These are phyloP conservation scores for Mortierella sp. DNA, from an alignment of 371 early-diverging fungal species.

Conservation along the genomic window DNA sequence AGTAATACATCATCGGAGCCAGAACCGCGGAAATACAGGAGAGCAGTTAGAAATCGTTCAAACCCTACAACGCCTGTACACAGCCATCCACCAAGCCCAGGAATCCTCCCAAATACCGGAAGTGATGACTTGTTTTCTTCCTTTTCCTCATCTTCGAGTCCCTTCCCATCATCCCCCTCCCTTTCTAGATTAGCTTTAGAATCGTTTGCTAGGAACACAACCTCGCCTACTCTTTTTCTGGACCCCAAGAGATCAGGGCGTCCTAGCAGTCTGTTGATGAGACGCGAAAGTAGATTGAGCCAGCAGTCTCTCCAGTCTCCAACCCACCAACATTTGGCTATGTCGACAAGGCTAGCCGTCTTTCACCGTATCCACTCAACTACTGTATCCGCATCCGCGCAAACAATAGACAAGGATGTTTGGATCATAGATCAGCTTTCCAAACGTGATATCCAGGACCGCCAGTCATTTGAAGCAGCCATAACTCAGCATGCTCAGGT, in stretches of 20 bases:
- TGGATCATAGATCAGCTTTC: conserved; percentile 36
- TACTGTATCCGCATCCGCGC: conserved; percentile 23
- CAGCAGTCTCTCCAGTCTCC: conserved; percentile 16
- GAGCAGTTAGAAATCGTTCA: conserved; percentile 40
- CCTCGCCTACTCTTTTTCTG: conserved; percentile 20
- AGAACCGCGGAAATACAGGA: conserved; percentile 44
- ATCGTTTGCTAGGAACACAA: conserved; percentile 19
- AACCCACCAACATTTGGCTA: conserved; percentile 28
- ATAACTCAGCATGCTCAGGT: conserved; percentile 21
- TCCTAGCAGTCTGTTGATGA: conserved; percentile 30
- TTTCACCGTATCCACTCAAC: conserved; percentile 39
- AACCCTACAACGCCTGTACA: conserved; percentile 45
- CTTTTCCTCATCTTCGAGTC: background rate
- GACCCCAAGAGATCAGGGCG: conserved; percentile 13
- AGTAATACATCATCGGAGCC: conserved; percentile 20
- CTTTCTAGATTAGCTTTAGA: conserved; percentile 16
- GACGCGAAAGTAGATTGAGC: conserved; percentile 31
- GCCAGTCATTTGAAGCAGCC: conserved; percentile 25
- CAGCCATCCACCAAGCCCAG: conserved; percentile 53
- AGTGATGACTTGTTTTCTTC: conserved; percentile 58
- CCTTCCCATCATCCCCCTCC: background rate
- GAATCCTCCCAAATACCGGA: conserved; percentile 69
- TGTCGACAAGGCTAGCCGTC: conserved; percentile 44
- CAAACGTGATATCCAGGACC: conserved; percentile 35
- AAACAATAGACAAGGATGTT: conserved; percentile 29